Conservation (phyloP, 106 monocot genomes). For the Dendrobium officinale region DNA sequence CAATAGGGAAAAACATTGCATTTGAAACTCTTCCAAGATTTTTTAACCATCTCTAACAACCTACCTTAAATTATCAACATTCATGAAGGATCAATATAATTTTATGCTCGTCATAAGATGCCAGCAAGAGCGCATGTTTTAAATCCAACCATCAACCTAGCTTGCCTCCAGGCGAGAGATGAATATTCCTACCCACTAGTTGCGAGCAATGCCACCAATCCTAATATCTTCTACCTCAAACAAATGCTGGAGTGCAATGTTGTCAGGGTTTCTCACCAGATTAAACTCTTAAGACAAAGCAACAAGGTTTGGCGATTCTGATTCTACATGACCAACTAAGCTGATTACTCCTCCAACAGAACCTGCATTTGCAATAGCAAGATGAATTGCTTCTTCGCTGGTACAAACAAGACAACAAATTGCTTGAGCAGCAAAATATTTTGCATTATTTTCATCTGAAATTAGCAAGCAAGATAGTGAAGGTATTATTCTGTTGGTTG, state of each 20-base stretch:
- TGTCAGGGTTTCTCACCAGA: slow-evolving; percentile 32
- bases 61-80: too few relatives aligned
- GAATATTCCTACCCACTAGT: too few relatives aligned
- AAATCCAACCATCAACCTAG: too few relatives aligned
- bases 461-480: slow-evolving; percentile 45
- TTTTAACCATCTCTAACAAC: too few relatives aligned
- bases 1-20: too few relatives aligned
- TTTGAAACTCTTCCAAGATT: too few relatives aligned
- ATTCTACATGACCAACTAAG: slow-evolving; percentile 55
- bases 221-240: slow-evolving; percentile 53
- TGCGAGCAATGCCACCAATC: slow-evolving; percentile 45
- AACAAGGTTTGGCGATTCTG: slow-evolving; percentile 37
- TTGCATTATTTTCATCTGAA: slow-evolving; percentile 43
- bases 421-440: too few relatives aligned
- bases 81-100: too few relatives aligned
- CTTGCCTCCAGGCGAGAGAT: too few relatives aligned
- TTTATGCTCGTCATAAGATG: too few relatives aligned
- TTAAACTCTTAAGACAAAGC: slow-evolving; percentile 45
- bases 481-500: slow-evolving; percentile 26
- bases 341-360: slow-evolving; percentile 41
- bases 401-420: slow-evolving; percentile 45
- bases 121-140: too few relatives aligned
- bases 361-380: slow-evolving; percentile 61
- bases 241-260: slow-evolving; percentile 35
- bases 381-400: slow-evolving; percentile 36